Conservation (phyloP, 441 rosid genomes). For the Populus hybrid region DNA sequence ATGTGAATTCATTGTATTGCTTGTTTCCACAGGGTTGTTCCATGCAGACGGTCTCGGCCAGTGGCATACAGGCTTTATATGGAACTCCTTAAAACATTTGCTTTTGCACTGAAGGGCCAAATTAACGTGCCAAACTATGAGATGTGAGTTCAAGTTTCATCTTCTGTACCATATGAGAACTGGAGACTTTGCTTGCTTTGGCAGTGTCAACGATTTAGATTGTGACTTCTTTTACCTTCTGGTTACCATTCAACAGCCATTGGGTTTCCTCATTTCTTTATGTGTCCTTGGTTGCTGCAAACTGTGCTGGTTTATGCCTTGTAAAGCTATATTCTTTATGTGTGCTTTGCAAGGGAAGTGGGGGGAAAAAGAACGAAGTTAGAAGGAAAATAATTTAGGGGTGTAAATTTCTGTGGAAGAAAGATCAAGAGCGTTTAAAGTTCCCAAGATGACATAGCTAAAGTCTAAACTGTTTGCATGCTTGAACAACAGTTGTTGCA, state of each 20-base stretch:
- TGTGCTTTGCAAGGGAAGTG: background rate
- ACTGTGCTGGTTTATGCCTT: background rate
- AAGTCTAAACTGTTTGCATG: background rate
- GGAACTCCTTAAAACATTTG: conserved; percentile 86
- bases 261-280: background rate
- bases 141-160: conserved; percentile 22
- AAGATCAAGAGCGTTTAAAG: background rate
- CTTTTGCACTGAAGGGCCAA: conserved; percentile 53
- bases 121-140: conserved; percentile 42
- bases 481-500: background rate
- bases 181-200: background rate
- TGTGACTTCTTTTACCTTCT: background rate
- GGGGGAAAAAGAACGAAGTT: too few relatives aligned
- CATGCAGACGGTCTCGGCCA: conserved; percentile 60
- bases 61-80: conserved; percentile 87
- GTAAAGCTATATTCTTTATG: background rate
- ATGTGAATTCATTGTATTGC: conserved; percentile 5
- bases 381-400: background rate
- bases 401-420: background rate
- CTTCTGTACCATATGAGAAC: conserved; percentile 1
- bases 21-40: conserved; percentile 63
- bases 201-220: background rate
- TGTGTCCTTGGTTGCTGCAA: background rate
- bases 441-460: background rate
- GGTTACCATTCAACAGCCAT: background rate